Evolutionary conservation across 192 early-diverging fungal genomes (phyloP).

Genomic region (Backusella liffmaniae): DNA sequence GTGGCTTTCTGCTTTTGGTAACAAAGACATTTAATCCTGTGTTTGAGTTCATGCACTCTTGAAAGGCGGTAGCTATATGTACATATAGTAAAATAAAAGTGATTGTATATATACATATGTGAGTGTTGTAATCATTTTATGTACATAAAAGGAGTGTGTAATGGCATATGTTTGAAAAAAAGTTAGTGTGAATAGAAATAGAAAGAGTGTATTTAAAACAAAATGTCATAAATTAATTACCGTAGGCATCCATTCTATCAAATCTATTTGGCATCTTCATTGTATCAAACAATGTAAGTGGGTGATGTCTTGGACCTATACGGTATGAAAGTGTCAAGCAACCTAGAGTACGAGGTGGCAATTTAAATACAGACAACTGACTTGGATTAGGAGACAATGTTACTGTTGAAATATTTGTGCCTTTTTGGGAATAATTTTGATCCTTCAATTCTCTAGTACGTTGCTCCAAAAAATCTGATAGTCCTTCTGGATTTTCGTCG

Average conservation of each 20-base stretch:
- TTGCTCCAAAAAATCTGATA: slow-evolving; percentile 36
- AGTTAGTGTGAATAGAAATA: neutral
- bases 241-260: slow-evolving; percentile 29
- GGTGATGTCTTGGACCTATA: slow-evolving; percentile 25
- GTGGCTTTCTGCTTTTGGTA: slow-evolving; percentile 22
- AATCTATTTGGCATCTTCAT: slow-evolving; percentile 28
- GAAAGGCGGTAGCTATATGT: slow-evolving; percentile 29
- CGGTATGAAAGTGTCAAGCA: slow-evolving; percentile 36
- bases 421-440: slow-evolving; percentile 7
- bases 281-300: slow-evolving; percentile 35
- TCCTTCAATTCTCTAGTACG: slow-evolving; percentile 25
- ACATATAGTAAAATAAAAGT: neutral
- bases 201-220: neutral
- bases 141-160: neutral
- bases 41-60: slow-evolving; percentile 30
- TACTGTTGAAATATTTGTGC: slow-evolving; percentile 7
- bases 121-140: neutral
- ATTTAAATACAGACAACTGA: slow-evolving; percentile 1
- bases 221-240: slow-evolving; percentile 1
- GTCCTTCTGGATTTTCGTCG: slow-evolving; percentile 24
- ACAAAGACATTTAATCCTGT: slow-evolving; percentile 25
- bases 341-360: slow-evolving; percentile 18
- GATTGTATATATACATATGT: neutral
- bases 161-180: neutral
- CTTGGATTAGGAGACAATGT: neutral